Conservation (phyloP, 2,329 filamentous ascomycete genomes). For the Setomelanomma holmii region DNA sequence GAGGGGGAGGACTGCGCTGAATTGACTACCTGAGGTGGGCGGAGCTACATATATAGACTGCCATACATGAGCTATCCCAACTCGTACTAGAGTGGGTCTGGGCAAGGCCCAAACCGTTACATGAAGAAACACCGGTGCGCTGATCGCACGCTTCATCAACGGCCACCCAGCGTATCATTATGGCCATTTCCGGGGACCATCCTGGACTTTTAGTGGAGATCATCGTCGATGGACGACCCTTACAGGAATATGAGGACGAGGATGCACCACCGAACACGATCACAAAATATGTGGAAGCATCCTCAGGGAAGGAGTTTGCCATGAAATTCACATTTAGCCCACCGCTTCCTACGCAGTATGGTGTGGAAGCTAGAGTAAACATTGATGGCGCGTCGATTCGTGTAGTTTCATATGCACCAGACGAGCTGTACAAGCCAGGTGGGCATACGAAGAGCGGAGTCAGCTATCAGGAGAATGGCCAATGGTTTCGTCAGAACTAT, state of each 20-base stretch:
- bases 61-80: no score
- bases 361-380: not conserved
- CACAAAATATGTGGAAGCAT: constrained; percentile 15
- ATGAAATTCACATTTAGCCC: constrained; percentile 1
- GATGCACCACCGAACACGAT: not conserved
- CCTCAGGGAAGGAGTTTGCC: constrained; percentile 4
- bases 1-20: no score
- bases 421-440: not conserved
- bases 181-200: constrained; percentile 12
- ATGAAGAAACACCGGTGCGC: no score
- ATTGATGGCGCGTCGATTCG: not conserved
- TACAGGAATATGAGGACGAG: constrained; percentile 17
- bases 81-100: no score
- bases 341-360: constrained; percentile 2
- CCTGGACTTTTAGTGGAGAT: constrained; percentile 14
- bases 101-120: no score
- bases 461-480: not conserved
- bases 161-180: constrained; percentile 9
- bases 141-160: no score
- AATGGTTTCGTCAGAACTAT: constrained; percentile 5
- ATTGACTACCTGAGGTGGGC: no score
- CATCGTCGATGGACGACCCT: constrained; percentile 3
- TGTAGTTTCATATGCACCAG: not conserved
- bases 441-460: not conserved
- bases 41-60: no score